These are phyloP conservation scores for Zygoascus sp. DNA, from an alignment of 1,139 yeast species.

Conservation along the genomic window DNA sequence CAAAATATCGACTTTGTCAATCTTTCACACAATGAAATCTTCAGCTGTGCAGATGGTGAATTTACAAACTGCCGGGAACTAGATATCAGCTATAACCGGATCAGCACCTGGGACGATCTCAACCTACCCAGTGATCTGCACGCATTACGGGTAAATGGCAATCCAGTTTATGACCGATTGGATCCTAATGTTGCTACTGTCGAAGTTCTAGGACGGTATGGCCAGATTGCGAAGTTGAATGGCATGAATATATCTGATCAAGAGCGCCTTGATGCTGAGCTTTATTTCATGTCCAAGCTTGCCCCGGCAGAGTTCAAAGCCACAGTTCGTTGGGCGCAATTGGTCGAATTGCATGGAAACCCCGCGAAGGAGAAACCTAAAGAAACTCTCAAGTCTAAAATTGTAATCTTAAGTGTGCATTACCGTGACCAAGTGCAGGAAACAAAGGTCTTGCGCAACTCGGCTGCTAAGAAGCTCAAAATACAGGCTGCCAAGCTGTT, in stretches of 20 bases:
- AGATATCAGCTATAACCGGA: constrained; percentile 47
- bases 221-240: constrained; percentile 43
- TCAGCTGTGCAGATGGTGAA: neutral
- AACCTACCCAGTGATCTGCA: constrained; percentile 41
- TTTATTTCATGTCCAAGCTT: constrained; percentile 58
- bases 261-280: constrained; percentile 61
- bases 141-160: constrained; percentile 46
- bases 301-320: constrained; percentile 30
- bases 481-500: constrained; percentile 21
- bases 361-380: constrained; percentile 18
- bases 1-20: constrained; percentile 13
- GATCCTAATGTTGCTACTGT: neutral
- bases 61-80: constrained; percentile 25
- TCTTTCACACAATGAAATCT: constrained; percentile 21
- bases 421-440: constrained; percentile 15
- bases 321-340: constrained; percentile 31
- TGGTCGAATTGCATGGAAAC: constrained; percentile 32
- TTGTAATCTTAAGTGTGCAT: constrained; percentile 18
- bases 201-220: constrained; percentile 45
- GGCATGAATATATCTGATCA: constrained; percentile 48
- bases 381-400: constrained; percentile 19
- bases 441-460: constrained; percentile 21
- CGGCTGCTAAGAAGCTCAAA: constrained; percentile 25
- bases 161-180: constrained; percentile 45
- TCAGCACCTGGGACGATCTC: constrained; percentile 46